phyloP scores from a whole-genome alignment of 164 flowering plant genomes.

The Magnolia sinica region DNA sequence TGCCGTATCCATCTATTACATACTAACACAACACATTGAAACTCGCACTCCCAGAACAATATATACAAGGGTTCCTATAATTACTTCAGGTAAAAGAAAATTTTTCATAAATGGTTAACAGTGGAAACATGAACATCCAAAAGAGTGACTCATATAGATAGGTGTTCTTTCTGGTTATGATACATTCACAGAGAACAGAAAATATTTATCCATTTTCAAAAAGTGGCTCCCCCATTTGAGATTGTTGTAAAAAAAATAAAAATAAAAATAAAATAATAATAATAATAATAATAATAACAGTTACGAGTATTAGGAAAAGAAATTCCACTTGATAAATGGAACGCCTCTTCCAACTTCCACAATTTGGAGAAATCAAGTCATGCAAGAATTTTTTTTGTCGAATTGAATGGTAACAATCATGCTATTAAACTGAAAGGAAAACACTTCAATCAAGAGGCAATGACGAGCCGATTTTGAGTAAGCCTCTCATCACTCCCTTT shows the following conservation, averaged over 20 bases:
- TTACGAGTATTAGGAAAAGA: too few relatives aligned
- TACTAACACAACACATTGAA: neutral
- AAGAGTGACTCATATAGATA: too few relatives aligned
- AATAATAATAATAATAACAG: too few relatives aligned
- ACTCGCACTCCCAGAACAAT: neutral
- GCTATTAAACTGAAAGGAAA: neutral
- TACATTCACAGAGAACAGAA: neutral
- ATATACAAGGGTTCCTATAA: too few relatives aligned
- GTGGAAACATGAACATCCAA: neutral
- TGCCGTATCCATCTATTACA: neutral
- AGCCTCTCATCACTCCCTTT: neutral
- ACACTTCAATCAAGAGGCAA: neutral
- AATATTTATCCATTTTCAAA: neutral
- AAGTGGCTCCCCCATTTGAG: neutral
- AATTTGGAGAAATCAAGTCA: neutral
- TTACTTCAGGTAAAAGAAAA: too few relatives aligned
- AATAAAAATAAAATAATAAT: too few relatives aligned
- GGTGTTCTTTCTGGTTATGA: neutral
- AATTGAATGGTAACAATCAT: too few relatives aligned
- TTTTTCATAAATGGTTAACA: neutral
- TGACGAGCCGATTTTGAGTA: neutral
- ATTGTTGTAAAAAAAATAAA: too few relatives aligned
- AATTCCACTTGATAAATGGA: too few relatives aligned
- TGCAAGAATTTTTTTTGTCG: neutral
- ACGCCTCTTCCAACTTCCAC: neutral